phyloP scores from a whole-genome alignment of 371 early-diverging fungal genomes.

The Lichtheimia ramosa region DNA sequence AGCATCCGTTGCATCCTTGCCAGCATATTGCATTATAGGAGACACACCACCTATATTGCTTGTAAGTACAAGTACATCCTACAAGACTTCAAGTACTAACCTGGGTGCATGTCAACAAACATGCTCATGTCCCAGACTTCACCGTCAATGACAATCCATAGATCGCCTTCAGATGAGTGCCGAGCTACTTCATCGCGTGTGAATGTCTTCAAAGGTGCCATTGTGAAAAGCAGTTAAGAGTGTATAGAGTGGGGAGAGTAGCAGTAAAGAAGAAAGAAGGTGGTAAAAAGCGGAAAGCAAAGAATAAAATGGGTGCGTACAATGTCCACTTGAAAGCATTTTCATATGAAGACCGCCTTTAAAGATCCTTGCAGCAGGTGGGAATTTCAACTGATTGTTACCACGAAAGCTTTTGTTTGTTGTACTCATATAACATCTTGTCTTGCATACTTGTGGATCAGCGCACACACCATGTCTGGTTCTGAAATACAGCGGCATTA shows the following conservation, averaged over 20 bases:
- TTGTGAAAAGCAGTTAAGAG: background rate
- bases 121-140: conserved; percentile 88
- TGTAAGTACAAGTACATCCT: background rate
- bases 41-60: conserved; percentile 70
- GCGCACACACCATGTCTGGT: background rate
- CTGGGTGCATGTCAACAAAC: conserved; percentile 63
- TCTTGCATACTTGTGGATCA: background rate
- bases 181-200: conserved; percentile 70
- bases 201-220: conserved; percentile 24
- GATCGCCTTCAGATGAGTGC: conserved; percentile 75
- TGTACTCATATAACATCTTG: too few relatives aligned
- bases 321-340: background rate
- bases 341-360: background rate
- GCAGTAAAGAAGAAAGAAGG: background rate
- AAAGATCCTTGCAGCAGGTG: background rate
- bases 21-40: conserved; percentile 56
- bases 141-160: conserved; percentile 83
- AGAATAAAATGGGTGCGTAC: background rate
- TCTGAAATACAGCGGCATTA: too few relatives aligned
- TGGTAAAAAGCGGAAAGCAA: background rate
- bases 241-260: too few relatives aligned
- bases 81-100: background rate
- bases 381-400: conserved; percentile 4
- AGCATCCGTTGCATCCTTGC: conserved; percentile 14
- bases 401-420: background rate